Percentiles rank a stretch among this genome's conserved stretches.
These are phyloP conservation scores for Corymbia maculata DNA, from an alignment of 345 rosid species.

Conservation along the genomic window DNA sequence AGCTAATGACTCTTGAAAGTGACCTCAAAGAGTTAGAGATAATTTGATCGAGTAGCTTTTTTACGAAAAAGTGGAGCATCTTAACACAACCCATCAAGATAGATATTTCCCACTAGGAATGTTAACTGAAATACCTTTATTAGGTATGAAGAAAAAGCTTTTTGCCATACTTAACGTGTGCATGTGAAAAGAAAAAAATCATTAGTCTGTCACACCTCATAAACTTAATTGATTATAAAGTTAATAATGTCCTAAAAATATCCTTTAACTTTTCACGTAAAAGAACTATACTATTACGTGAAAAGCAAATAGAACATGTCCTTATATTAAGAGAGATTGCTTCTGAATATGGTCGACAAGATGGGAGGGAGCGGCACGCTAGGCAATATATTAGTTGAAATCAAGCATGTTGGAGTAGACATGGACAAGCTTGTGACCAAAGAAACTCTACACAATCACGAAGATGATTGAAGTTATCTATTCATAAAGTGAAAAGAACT, in stretches of 20 bases:
- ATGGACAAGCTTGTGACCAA: neutral
- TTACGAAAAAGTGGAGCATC: neutral
- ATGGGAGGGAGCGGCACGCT: neutral
- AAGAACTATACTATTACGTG: neutral
- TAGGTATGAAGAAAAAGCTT: neutral
- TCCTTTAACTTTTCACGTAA: neutral
- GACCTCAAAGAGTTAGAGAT: neutral
- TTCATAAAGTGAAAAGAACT: neutral
- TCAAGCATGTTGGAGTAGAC: neutral
- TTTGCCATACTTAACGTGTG: neutral
- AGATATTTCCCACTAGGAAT: neutral
- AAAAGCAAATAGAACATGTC: fast-evolving
- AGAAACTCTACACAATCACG: neutral
- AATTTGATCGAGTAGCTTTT: neutral
- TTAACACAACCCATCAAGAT: neutral
- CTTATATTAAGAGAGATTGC: neutral
- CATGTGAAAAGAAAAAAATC: neutral
- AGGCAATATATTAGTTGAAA: neutral
- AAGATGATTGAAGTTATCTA: neutral
- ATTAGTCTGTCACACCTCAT: neutral
- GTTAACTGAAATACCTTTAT: no score
- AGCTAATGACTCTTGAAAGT: neutral
- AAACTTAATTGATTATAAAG: neutral
- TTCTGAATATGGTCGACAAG: neutral
- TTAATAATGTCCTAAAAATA: neutral